Evolutionary conservation across 768 basidiomycete species (phyloP).

Genomic region (Mycena vitilis): DNA sequence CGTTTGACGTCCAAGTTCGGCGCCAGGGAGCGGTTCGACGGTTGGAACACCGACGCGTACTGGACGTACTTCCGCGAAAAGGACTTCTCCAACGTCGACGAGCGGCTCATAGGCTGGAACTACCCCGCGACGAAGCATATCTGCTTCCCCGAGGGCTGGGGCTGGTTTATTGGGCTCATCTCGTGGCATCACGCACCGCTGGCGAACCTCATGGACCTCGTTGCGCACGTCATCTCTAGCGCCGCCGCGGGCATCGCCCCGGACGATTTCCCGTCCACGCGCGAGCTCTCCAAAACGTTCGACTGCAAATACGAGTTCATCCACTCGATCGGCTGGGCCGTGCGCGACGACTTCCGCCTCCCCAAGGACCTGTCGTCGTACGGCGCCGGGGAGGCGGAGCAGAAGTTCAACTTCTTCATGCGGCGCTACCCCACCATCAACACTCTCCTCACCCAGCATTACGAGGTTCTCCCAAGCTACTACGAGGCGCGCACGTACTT

Average conservation of each 20-base stretch:
- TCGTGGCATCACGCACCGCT: conserved; percentile 26
- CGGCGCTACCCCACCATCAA: conserved; percentile 24
- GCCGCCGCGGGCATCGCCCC: conserved; percentile 18
- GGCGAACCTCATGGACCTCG: conserved; percentile 28
- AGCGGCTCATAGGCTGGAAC: conserved; percentile 20
- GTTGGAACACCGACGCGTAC: conserved; percentile 26
- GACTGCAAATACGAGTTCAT: conserved; percentile 24
- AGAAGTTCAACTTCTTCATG: conserved; percentile 31
- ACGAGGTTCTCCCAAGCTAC: conserved; percentile 24
- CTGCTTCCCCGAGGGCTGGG: conserved; percentile 33
- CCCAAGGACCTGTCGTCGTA: conserved; percentile 21
- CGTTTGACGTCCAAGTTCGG: conserved; percentile 25
- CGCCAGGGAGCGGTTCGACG: conserved; percentile 16
- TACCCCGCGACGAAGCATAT: conserved; percentile 31
- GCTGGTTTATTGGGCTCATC: conserved; percentile 28
- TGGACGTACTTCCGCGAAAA: conserved; percentile 27
- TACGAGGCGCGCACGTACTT: conserved; percentile 22
- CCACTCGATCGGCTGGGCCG: conserved; percentile 29
- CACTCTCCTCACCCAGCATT: conserved; percentile 12
- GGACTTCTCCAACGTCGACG: conserved; percentile 9
- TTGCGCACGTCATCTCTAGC: conserved; percentile 17
- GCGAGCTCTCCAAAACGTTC: conserved; percentile 17
- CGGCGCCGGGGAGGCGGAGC: conserved; percentile 22
- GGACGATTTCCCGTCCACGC: conserved; percentile 18
- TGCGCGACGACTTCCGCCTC: conserved; percentile 21